Evolutionary conservation across 2,329 filamentous ascomycete species (phyloP), one percentile per base, ranked within the genome.

Genomic region (Calonectria honghensis): DNA sequence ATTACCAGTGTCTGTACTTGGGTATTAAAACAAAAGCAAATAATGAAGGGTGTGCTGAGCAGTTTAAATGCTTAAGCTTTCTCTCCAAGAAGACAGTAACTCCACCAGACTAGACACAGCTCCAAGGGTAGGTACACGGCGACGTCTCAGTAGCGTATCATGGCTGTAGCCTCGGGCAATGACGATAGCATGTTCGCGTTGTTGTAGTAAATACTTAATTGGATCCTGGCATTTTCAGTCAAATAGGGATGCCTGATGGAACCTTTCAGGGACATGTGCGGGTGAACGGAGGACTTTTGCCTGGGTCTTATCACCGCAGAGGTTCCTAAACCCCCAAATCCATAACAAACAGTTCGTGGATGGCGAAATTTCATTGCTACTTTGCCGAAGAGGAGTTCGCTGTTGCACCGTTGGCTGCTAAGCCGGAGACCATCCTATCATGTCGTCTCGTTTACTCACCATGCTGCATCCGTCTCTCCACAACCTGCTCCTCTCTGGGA

Each of bases 11-110:
- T 32, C 13, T 39, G 24, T 39, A 39, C 11, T 39, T 54, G 29
- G 20, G 51, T 35, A 54, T 54, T 54, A 54, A 54, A 31, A 32
- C 11, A n/a, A 59, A 48, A 61, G 20, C 35, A 39, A 41, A 39
- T 41, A 32, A 50, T 50, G 29, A 37, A 50, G 66, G 67, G 31
- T 37, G n/a, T 13, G n/a, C 6, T 41, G 52, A 69, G 54, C 52
- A 54, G 50, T 61, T 69, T 69, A 69, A 69, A 69, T 57, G 57
- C 52, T 31, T 11, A 41, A 59, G 32, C 51, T 59, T 57, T 39
- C 29, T 59, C 29, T 52, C 32, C 13, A 45, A 31, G 50, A 51
- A 39, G 39, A 54, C 31, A 61, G 45, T 18, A 41, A 29, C 35
- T 59, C 50, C 20, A 45, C 66, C 29, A 54, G 16, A 54, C 16